Base-by-base conservation (phyloP, 1,139 yeast species). In the Geotrichum candidum region DNA sequence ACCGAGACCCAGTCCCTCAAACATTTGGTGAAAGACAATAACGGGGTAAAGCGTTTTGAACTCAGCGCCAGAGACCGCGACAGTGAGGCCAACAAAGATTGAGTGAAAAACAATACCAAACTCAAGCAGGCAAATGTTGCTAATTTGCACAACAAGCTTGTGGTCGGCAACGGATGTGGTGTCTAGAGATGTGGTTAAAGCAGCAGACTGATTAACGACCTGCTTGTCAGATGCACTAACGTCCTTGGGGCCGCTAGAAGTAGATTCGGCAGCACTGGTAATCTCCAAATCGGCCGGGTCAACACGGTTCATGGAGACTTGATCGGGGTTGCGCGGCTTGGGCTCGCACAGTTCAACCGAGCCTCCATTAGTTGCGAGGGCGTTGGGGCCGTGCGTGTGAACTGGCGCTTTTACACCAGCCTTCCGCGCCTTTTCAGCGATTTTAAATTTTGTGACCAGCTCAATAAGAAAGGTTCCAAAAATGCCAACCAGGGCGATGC, bases 1-100 rank as follows among this genome's bases (percentile, higher is more conserved):
- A 60, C 97, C 97, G 69, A 91, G 80, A 68, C 97, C 97, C 62
- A 91, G 80, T 61, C 97, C 97, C 78, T 91, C 97, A 73, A 91
- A 91, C 77, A 88, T 81, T 76, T 91, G 97, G 75, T 91, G 97
- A 82, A 91, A 90, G 2, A 88, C 86, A 61, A 91, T 75, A 23
- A 90, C 97, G 67, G 87, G 81, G 74, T 89, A 91, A 60, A 91
- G 78, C 2, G 92, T 83, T 59, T 78, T 82, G 73, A 90, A 90
- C 72, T 90, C 96, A 65, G 84, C 86, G 41, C 88, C 85, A 15
- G 90, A 81, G 25, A 85, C 85, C 2, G 92, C 90, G 63, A 89
- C 77, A 0, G 92, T 81, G 57, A 89, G 77, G 48, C 96, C 96
- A 59, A 88, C 82, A 71, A 89, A 85, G 1, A 88, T 85, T 2